Conservation (phyloP, 768 basidiomycete genomes). For the Rhodocollybia butyracea region DNA sequence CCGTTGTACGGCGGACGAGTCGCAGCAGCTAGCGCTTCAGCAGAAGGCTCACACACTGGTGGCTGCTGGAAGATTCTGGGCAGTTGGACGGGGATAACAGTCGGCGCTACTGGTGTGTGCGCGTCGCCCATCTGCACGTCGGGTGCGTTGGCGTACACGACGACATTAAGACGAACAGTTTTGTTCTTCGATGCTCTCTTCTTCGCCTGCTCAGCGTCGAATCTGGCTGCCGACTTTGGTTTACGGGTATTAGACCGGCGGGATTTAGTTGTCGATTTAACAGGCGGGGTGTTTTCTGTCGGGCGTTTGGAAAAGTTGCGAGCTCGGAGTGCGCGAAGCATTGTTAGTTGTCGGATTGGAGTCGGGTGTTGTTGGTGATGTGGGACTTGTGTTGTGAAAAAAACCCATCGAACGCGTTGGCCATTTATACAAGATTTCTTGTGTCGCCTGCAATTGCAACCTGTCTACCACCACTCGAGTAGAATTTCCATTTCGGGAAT, state of each 20-base stretch:
- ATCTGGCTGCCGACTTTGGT: background rate
- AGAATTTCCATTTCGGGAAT: background rate
- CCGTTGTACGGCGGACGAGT: slow-evolving; percentile 32
- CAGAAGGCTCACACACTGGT: slow-evolving; percentile 31
- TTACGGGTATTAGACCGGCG: background rate
- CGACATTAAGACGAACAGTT: slow-evolving; percentile 8
- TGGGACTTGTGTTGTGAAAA: background rate
- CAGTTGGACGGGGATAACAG: too few species aligned
- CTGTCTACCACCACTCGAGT: background rate
- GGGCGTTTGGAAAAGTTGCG: slow-evolving; percentile 8
- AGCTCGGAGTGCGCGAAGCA: background rate
- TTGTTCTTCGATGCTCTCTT: background rate
- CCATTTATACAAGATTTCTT: background rate
- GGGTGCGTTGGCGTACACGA: slow-evolving; percentile 1
- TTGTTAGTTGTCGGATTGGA: background rate
- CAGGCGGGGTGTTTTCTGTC: slow-evolving; percentile 5
- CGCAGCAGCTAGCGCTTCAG: slow-evolving; percentile 39
- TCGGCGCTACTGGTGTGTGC: slow-evolving; percentile 9
- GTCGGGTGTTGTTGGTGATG: background rate
- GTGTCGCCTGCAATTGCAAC: background rate
- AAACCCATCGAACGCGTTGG: background rate
- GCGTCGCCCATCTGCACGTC: too few species aligned
- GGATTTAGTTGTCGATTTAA: background rate
- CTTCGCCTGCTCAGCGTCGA: slow-evolving; percentile 6
- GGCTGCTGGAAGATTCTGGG: too few species aligned